Percentiles rank a stretch among this genome's conserved stretches.
Evolutionary conservation across 257 asterid species (phyloP).

Genomic region (Nicotiana undulata): DNA sequence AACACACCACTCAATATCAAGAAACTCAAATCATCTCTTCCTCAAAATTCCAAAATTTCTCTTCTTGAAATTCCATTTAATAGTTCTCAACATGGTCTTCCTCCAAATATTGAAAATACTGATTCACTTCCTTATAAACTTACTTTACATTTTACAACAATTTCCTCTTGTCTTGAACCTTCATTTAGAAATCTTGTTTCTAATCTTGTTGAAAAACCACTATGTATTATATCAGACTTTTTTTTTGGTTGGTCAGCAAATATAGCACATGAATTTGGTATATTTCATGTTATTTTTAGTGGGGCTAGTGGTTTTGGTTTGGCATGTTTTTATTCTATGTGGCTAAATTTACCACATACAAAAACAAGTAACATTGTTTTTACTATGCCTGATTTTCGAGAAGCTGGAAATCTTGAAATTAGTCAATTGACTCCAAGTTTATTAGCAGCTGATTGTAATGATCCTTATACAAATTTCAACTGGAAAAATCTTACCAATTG

Average conservation of each 20-base stretch:
- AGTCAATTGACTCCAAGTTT: constrained; percentile 9
- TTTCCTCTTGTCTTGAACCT: constrained; percentile 23
- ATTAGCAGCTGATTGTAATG: background rate
- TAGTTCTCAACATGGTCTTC: constrained; percentile 45
- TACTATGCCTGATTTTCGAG: constrained; percentile 23
- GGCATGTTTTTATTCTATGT: constrained; percentile 16
- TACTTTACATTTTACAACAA: constrained; percentile 25
- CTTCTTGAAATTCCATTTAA: constrained; percentile 45
- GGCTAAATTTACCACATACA: constrained; percentile 23
- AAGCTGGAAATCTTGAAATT: constrained; percentile 5
- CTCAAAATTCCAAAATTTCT: constrained; percentile 17
- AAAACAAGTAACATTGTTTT: background rate
- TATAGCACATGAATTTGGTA: constrained; percentile 22
- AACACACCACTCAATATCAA: constrained; percentile 37
- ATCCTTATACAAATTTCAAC: constrained; percentile 11
- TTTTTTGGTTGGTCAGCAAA: constrained; percentile 33
- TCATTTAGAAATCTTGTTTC: constrained; percentile 24
- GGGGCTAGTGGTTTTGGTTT: constrained; percentile 32
- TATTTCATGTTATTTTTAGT: constrained; percentile 20
- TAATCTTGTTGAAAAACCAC: constrained; percentile 12
- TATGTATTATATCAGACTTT: constrained; percentile 33
- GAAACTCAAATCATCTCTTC: constrained; percentile 29
- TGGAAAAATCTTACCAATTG: constrained; percentile 9
- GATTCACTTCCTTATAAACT: constrained; percentile 40
- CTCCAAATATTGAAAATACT: constrained; percentile 36